Percentiles rank a stretch among this genome's conserved stretches.
phyloP scores from a whole-genome alignment of 1,284 basidiomycete species.

The Sphagnurus paluster region DNA sequence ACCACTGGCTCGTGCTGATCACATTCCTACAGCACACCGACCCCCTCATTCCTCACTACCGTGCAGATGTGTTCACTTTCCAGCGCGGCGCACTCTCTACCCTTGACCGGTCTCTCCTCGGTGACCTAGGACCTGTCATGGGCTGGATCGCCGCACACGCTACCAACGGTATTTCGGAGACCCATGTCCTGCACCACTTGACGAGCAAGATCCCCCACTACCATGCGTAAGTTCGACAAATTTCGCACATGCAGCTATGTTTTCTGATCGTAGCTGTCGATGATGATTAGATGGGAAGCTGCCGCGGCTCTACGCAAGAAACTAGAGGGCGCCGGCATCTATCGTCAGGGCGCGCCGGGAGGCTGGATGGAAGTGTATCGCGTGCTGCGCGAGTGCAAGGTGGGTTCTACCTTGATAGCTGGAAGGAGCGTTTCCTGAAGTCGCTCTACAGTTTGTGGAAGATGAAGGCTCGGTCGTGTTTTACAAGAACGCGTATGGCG shows the following conservation, averaged over 20 bases:
- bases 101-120: slow-evolving; percentile 85
- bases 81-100: slow-evolving; percentile 92
- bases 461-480: slow-evolving; percentile 89
- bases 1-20: slow-evolving; percentile 90
- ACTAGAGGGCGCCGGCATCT: slow-evolving; percentile 61
- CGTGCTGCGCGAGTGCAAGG: slow-evolving; percentile 72
- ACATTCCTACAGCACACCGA: slow-evolving; percentile 98
- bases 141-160: slow-evolving; percentile 77
- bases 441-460: slow-evolving; percentile 84
- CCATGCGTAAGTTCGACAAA: slow-evolving; percentile 70
- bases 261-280: no score
- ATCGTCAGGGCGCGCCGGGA: slow-evolving; percentile 60
- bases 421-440: no score
- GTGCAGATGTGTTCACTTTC: slow-evolving; percentile 88
- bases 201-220: slow-evolving; percentile 93
- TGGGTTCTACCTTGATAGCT: no score
- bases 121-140: slow-evolving; percentile 70
- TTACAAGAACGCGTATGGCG: slow-evolving; percentile 84
- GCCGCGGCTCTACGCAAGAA: slow-evolving; percentile 83
- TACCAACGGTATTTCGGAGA: slow-evolving; percentile 91
- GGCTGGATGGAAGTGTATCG: slow-evolving; percentile 77
- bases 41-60: slow-evolving; percentile 92
- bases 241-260: no score
- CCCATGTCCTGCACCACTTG: slow-evolving; percentile 89
- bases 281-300: slow-evolving; percentile 92